Evolutionary conservation across 371 early-diverging fungal species (phyloP).

Genomic region (Zychaea mexicana): DNA sequence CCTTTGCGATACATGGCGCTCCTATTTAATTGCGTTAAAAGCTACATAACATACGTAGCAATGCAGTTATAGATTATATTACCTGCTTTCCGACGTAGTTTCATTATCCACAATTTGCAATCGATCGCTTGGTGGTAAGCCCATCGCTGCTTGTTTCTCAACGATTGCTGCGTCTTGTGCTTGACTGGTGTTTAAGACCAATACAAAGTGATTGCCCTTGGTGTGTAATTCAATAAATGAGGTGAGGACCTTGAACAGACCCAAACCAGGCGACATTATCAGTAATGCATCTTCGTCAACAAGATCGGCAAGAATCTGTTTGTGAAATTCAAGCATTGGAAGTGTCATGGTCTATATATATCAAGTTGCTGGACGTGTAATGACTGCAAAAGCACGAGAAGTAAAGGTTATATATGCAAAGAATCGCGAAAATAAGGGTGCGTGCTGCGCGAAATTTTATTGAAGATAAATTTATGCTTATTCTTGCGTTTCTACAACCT

Average conservation of each 20-base stretch:
- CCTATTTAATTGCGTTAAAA: slow-evolving; percentile 36
- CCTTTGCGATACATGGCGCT: slow-evolving; percentile 77
- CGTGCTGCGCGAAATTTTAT: no score
- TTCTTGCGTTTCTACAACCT: no score
- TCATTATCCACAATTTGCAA: slow-evolving; percentile 66
- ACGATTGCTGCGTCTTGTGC: slow-evolving; percentile 64
- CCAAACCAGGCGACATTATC: slow-evolving; percentile 82
- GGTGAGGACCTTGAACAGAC: slow-evolving; percentile 69
- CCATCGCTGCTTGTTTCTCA: slow-evolving; percentile 55
- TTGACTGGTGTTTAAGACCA: slow-evolving; percentile 78
- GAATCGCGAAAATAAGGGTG: no score
- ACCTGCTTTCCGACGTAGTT: slow-evolving; percentile 65
- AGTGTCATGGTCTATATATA: neutral
- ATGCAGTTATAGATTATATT: neutral
- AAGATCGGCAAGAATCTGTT: slow-evolving; percentile 69
- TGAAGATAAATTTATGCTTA: no score
- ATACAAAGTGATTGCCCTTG: slow-evolving; percentile 73
- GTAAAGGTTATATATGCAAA: no score
- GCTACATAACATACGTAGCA: neutral
- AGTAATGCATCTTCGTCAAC: slow-evolving; percentile 82
- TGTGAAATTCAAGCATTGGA: slow-evolving; percentile 65
- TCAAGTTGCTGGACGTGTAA: neutral
- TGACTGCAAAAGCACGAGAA: neutral
- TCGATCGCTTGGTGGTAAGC: slow-evolving; percentile 33
- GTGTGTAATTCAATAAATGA: slow-evolving; percentile 70